Evolutionary conservation across 352 stramenopile genomes (phyloP).

Genomic region (Globisporangium paddicum): DNA sequence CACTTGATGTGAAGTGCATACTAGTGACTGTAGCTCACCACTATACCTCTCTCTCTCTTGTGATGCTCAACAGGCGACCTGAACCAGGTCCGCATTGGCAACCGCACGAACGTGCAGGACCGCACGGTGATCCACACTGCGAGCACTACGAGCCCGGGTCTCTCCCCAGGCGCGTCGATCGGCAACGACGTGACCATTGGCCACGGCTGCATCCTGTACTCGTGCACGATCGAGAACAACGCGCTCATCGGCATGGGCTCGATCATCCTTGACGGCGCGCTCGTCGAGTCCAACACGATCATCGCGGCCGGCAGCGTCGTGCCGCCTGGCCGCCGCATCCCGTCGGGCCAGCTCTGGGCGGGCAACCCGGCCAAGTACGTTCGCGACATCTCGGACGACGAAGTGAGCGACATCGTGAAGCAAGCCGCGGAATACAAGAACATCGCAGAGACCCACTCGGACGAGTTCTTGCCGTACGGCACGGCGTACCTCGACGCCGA

Average conservation of each 20-base stretch:
- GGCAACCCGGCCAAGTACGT: conserved; percentile 96
- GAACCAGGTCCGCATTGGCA: conserved; percentile 92
- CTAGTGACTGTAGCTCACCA: not conserved
- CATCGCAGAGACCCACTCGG: conserved; percentile 83
- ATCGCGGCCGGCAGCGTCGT: conserved; percentile 95
- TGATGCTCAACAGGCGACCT: conserved; percentile 50
- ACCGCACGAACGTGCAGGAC: conserved; percentile 97
- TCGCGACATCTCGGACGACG: conserved; percentile 90
- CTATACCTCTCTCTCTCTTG: not conserved
- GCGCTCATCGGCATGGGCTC: conserved; percentile 95
- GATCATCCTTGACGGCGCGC: conserved; percentile 90
- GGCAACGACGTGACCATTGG: conserved; percentile 95
- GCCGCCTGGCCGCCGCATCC: conserved; percentile 82
- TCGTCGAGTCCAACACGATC: conserved; percentile 93
- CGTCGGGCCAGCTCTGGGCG: conserved; percentile 93
- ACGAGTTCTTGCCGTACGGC: conserved; percentile 89
- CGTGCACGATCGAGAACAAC: conserved; percentile 95
- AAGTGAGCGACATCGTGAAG: conserved; percentile 87
- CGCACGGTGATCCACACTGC: conserved; percentile 93
- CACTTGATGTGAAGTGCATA: no score
- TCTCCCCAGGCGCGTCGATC: conserved; percentile 88
- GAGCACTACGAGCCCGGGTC: conserved; percentile 65
- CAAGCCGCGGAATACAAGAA: conserved; percentile 82
- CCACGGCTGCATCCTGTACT: conserved; percentile 95
- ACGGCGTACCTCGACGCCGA: conserved; percentile 87